Evolutionary conservation across 164 flowering plant genomes (phyloP), one percentile per base, ranked within the genome.

Genomic region (Dillenia suffruticosa): DNA sequence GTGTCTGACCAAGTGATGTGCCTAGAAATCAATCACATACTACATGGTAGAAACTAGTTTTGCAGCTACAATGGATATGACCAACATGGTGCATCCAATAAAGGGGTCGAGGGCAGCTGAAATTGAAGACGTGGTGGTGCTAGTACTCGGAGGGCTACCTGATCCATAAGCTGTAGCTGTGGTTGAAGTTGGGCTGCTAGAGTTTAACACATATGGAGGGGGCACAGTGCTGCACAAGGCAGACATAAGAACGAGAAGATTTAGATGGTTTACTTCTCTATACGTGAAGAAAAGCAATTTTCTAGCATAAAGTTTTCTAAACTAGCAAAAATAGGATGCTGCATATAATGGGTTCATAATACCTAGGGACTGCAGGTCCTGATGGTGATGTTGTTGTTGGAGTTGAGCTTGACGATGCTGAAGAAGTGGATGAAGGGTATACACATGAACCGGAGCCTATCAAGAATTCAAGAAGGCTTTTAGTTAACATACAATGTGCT

Each of bases 401-500:
- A 5, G 69, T 11, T 13, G 78, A 32, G 19, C 74, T 0, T 48
- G 82, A 12, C 24, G 77, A 2, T 43, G 80, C 46, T 46, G 83
- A 46, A 10, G 86, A 56, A 8, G 88, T 62, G 11, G 77, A 78
- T 46, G 83, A 63, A 55, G 76, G 83, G 65, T 65, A 92, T 57
- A 81, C 59, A 66, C 98, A 92, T 49, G 91, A 70, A 14, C 93
- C 93, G 44, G 73, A 49, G 61, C 98, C 98, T 89, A 74, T 54
- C 46, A 6, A 63, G 63, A 51, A 63, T 51, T 26, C 60, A 55
- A 50, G 50, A 44, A 1, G 13, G 54, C 11, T 13, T 10, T 9
- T 14, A 22, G 51, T 15, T 52, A 16, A 26, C 8, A 15, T 16
- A 4, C 9, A 5, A 17, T 16, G 16, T 14, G 10, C 22, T n/a